Evolutionary conservation across 345 rosid genomes (phyloP), one percentile per base, ranked within the genome.

Genomic region (Mercurialis annua): DNA sequence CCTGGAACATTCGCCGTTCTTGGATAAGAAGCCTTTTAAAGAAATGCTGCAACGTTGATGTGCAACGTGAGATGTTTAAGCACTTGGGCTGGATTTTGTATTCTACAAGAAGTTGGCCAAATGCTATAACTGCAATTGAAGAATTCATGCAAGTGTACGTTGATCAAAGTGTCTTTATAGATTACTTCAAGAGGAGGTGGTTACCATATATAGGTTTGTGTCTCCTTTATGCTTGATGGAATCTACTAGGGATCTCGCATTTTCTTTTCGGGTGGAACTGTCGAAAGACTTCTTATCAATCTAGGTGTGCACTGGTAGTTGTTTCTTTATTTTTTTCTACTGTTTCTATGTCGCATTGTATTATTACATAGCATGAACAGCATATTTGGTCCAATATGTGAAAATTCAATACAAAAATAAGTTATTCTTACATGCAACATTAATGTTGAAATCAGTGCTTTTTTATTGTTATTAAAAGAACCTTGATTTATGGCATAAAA

Each of bases 11-110:
- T 76, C 87, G 82, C 23, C 85, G 67, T 61, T 71, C 84, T 77
- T 84, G 83, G 87, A 81, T 81, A 55, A 84, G 76, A 72, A 81
- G 63, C 70, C 77, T 84, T 61, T 47, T 79, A 50, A 84, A 84
- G 79, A 81, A 67, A 44, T 67, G 87, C 71, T 66, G 73, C 74
- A 76, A 71, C 65, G 21, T 64, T 69, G 85, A 78, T 47, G 74
- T 84, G 49, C 85, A 79, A 61, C 74, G 65, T 51, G 83, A 84
- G 71, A 81, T 84, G 79, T 75, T 79, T 71, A 84, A 81, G 76
- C 73, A 77, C 67, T 69, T 84, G 56, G 77, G 83, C 38, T 77
- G 76, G 72, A 71, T 79, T 70, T 77, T 82, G 71, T 82, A 74
- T 72, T 74, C 80, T 59, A 67, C 81, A 4, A 75, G 78, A 79